These are phyloP conservation scores for Rutidosis leptorrhynchoides DNA, from an alignment of 129 eudicot species.

Conservation along the genomic window DNA sequence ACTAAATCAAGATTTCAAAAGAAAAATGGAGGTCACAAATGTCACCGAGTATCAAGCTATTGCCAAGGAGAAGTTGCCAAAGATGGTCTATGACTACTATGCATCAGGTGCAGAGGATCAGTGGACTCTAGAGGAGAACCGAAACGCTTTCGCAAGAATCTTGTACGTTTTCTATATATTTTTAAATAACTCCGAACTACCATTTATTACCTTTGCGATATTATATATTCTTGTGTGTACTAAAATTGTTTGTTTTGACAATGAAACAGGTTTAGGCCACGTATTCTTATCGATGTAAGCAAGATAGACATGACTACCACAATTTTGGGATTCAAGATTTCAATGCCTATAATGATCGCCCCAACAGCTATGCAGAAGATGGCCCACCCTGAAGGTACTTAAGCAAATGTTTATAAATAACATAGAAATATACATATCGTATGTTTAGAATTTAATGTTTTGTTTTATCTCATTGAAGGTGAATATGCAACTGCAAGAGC, in stretches of 20 bases:
- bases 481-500: slow-evolving; percentile 48
- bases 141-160: slow-evolving; percentile 86
- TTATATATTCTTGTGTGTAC: not conserved
- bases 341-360: slow-evolving; percentile 94
- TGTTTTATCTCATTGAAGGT: slow-evolving; percentile 18
- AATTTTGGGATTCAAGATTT: slow-evolving; percentile 79
- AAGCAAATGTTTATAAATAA: not conserved
- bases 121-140: slow-evolving; percentile 67
- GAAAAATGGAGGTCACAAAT: slow-evolving; percentile 42
- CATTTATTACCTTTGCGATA: not conserved
- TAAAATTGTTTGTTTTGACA: slow-evolving; percentile 1
- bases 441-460: not conserved
- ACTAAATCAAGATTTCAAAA: slow-evolving; percentile 25
- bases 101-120: slow-evolving; percentile 50
- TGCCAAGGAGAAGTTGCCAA: slow-evolving; percentile 42
- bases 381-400: slow-evolving; percentile 97
- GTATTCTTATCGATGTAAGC: slow-evolving; percentile 88
- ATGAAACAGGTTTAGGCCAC: slow-evolving; percentile 78
- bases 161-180: slow-evolving; percentile 39
- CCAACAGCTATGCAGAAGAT: slow-evolving; percentile 90
- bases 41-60: slow-evolving; percentile 40
- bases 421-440: not conserved
- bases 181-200: not conserved
- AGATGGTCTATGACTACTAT: slow-evolving; percentile 40
- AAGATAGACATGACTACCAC: slow-evolving; percentile 83